Evolutionary conservation across 257 asterid genomes (phyloP).

Genomic region (Knoxia roxburghii): DNA sequence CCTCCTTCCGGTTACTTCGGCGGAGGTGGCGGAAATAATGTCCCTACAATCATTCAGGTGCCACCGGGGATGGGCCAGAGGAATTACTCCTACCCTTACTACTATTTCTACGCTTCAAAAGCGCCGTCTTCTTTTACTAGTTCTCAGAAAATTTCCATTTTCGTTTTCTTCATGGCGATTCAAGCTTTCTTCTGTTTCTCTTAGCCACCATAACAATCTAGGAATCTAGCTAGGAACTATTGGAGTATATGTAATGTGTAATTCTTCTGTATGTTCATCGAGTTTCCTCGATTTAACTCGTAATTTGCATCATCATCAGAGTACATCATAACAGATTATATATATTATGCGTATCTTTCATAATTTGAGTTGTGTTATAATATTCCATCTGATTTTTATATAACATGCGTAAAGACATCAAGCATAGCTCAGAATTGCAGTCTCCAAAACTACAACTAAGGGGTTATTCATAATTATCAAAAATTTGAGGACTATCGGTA

Average conservation of each 20-base stretch:
- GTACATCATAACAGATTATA: too few species aligned
- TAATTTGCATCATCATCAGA: too few species aligned
- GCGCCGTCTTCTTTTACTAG: conserved; percentile 34
- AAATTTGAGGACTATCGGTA: too few species aligned
- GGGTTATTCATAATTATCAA: too few species aligned
- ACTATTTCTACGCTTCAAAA: conserved; percentile 55
- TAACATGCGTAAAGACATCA: too few species aligned
- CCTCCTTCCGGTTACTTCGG: conserved; percentile 12
- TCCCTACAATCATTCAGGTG: conserved; percentile 29
- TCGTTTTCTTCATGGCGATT: conserved; percentile 20
- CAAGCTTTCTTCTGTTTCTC: conserved; percentile 17
- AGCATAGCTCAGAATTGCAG: too few species aligned
- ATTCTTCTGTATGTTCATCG: background rate
- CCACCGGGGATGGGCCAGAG: conserved; percentile 40
- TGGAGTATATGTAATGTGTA: background rate
- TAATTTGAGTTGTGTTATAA: too few species aligned
- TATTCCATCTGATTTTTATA: too few species aligned
- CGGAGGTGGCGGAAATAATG: conserved; percentile 5
- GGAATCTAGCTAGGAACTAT: background rate
- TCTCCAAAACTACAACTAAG: too few species aligned
- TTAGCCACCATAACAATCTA: background rate
- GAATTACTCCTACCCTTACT: conserved; percentile 57
- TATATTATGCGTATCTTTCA: too few species aligned
- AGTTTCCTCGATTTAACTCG: too few species aligned
- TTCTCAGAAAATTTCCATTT: conserved; percentile 27